Base-by-base conservation (phyloP, 768 basidiomycete genomes). In the Termitomyces sp. region DNA sequence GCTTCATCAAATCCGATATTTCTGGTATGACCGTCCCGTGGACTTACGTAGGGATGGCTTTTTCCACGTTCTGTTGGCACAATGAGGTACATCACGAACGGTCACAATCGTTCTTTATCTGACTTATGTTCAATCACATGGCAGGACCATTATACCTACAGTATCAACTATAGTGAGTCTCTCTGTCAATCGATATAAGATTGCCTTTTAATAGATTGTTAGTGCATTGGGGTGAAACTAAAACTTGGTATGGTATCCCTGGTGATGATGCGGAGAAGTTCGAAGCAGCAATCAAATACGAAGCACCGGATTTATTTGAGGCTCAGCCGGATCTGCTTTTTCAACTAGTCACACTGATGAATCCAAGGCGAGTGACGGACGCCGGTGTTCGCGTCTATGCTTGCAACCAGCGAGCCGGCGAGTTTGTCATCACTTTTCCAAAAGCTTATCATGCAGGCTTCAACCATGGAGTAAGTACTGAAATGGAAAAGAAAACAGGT, bases 181-280 rank as follows among this genome's bases (percentile, higher is more conserved):
- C 57, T 59, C 52, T 46, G 38, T 64, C 60, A 54, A 56, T 35
- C 48, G 53, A 2, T 7, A 41, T 36, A 41, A 50, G 62, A 60
- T 18, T 62, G 68, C 62, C 63, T 60, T 56, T 56, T 50, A 33
- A 38, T n/a, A 1, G n/a, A 7, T 9, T 32, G 20, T 7, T 63
- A 95, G 94, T 96, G 90, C 95, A 98, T 71, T 98, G 94, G 93
- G 97, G 97, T 32, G 96, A 97, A 71, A 96, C 96, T 36, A 99
- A 99, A 79, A 99, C 96, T 0, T 99, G 97, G 97, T 99, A 99
- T 73, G 95, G 95, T 52, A 90, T 98, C 46, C 96, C 97, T 7
- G 96, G 91, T n/a, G 84, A 86, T 52, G 92, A 97, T 66, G 95
- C 95, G 30, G 93, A 92, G 64, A 93, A 93, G 71, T 98, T 99